Percentiles rank a stretch among this genome's conserved stretches.
Evolutionary conservation across 2,329 filamentous ascomycete genomes (phyloP).

Genomic region (Alternaria sp.): DNA sequence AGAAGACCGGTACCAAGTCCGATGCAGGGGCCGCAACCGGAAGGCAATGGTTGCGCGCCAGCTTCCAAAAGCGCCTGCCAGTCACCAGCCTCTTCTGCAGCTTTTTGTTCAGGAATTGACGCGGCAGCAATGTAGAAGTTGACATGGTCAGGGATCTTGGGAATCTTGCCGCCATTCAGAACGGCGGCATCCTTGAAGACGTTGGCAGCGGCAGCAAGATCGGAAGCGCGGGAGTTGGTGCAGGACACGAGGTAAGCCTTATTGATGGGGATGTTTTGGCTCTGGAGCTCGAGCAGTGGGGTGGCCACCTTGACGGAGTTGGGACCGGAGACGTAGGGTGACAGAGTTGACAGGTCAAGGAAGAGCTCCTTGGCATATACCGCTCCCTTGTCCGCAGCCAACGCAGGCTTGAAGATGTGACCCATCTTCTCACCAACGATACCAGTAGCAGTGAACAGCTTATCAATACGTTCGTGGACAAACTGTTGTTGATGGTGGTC

Average conservation of each 20-base stretch:
- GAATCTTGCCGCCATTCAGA: constrained; percentile 63
- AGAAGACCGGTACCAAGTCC: constrained; percentile 81
- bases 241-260: constrained; percentile 89
- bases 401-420: constrained; percentile 59
- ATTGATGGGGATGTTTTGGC: constrained; percentile 76
- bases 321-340: constrained; percentile 83
- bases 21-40: constrained; percentile 85
- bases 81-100: constrained; percentile 79
- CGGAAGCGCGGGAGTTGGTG: constrained; percentile 83
- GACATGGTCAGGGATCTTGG: constrained; percentile 77
- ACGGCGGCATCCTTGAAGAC: constrained; percentile 81
- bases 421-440: constrained; percentile 44
- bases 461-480: constrained; percentile 74
- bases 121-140: constrained; percentile 91
- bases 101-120: constrained; percentile 75
- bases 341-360: constrained; percentile 80
- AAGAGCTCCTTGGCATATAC: constrained; percentile 83
- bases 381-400: constrained; percentile 76
- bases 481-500: constrained; percentile 65
- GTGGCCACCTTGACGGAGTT: constrained; percentile 90
- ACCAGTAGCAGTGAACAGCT: constrained; percentile 62
- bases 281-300: constrained; percentile 74
- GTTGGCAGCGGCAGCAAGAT: constrained; percentile 79
- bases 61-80: constrained; percentile 85
- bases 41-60: constrained; percentile 73